Conservation (phyloP, 2,329 filamentous ascomycete species). For the Teratosphaeria pseudoeucalypti region DNA sequence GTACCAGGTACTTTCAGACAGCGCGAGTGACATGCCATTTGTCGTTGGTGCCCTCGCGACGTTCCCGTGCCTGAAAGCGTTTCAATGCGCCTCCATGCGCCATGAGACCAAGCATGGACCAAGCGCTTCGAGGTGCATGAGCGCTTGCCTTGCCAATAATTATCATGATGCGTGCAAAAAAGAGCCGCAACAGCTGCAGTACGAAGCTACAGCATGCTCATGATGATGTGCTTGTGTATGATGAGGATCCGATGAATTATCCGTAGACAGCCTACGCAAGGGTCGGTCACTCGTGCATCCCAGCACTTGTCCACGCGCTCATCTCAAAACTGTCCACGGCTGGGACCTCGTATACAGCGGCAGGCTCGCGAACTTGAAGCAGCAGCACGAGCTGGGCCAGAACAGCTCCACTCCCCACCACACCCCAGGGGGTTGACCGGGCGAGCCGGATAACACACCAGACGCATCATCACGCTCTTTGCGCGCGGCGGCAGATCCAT, state of each 20-base stretch:
- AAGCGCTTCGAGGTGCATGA: background rate
- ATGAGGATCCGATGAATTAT: no score
- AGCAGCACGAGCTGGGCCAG: background rate
- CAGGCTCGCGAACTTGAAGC: background rate
- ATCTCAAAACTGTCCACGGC: background rate
- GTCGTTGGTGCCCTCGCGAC: background rate
- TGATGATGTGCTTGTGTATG: background rate
- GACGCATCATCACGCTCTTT: background rate
- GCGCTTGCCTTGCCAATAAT: background rate
- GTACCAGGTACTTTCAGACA: background rate
- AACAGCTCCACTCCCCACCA: background rate
- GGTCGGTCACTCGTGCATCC: background rate
- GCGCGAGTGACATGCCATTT: background rate
- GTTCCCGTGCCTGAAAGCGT: background rate
- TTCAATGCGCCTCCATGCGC: background rate
- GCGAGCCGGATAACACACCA: background rate
- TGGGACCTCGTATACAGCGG: background rate
- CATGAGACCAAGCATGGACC: background rate
- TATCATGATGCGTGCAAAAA: background rate
- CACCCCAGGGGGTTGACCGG: background rate
- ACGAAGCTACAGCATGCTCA: background rate
- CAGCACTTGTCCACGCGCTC: background rate
- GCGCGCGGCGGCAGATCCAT: background rate
- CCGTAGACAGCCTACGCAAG: no score
- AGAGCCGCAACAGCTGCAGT: background rate